phyloP scores from a whole-genome alignment of 306 rosid species.

The Acmispon strigosus region DNA sequence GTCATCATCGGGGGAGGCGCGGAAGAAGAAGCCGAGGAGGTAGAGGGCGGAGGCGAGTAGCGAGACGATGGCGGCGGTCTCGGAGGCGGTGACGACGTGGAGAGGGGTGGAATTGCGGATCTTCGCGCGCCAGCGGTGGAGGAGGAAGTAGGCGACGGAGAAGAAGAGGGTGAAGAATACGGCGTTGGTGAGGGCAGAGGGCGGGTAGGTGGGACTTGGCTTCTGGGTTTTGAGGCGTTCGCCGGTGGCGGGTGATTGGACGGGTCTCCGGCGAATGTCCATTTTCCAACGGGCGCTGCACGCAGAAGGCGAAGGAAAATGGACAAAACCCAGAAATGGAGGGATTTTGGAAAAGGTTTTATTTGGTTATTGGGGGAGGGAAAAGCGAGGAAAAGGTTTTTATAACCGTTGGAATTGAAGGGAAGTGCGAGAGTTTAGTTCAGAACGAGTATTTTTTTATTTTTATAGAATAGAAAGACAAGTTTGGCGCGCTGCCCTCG shows the following conservation, averaged over 20 bases:
- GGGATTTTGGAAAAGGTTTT: not conserved
- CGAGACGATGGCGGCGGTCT: conserved; percentile 60
- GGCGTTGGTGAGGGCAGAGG: conserved; percentile 51
- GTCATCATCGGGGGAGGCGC: conserved; percentile 48
- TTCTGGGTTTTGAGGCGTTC: conserved; percentile 17
- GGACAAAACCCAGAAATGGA: not conserved
- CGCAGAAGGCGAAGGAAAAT: conserved; percentile 20
- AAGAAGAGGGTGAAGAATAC: conserved; percentile 68
- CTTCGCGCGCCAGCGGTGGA: conserved; percentile 89
- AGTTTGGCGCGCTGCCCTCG: conserved; percentile 28
- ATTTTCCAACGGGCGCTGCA: conserved; percentile 18
- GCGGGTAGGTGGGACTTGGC: not conserved
- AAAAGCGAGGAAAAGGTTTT: not conserved
- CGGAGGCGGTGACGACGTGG: conserved; percentile 56
- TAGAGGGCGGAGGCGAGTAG: conserved; percentile 68
- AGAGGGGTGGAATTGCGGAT: conserved; percentile 73
- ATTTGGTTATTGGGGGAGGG: not conserved
- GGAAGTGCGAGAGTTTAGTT: not conserved
- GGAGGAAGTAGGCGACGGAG: conserved; percentile 76
- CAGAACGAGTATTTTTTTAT: not conserved
- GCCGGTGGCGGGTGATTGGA: conserved; percentile 21
- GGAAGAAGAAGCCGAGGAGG: conserved; percentile 75
- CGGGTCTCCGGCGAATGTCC: conserved; percentile 58
- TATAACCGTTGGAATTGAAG: conserved; percentile 12
- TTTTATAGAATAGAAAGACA: not conserved